A percentile compares a stretch with the other conserved stretches of the same genome.
phyloP scores from a whole-genome alignment of 352 stramenopile genomes.

The Phytophthora citricola region DNA sequence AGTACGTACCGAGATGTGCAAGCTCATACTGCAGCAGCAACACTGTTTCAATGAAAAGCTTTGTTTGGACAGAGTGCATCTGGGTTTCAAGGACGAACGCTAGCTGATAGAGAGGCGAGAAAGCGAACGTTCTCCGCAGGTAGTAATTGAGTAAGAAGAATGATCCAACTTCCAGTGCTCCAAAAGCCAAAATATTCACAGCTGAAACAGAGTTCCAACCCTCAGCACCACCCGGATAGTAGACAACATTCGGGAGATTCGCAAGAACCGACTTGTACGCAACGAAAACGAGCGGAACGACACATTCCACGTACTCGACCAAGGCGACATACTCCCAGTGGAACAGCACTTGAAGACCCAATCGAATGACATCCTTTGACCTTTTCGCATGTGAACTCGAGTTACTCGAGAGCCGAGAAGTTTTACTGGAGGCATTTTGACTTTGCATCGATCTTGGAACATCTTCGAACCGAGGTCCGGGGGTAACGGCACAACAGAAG shows the following conservation, averaged over 20 bases:
- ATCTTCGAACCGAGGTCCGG: not conserved
- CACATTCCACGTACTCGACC: slow-evolving; percentile 44
- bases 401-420: too few species aligned
- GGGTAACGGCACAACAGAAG: not conserved
- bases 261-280: slow-evolving; percentile 38
- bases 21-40: slow-evolving; percentile 21
- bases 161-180: slow-evolving; percentile 29
- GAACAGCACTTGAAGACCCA: slow-evolving; percentile 37
- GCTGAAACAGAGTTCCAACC: not conserved
- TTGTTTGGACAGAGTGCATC: slow-evolving; percentile 12
- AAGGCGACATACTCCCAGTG: slow-evolving; percentile 35
- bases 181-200: slow-evolving; percentile 28
- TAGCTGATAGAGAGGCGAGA: slow-evolving; percentile 38
- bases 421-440: too few species aligned
- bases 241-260: slow-evolving; percentile 37
- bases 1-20: slow-evolving; percentile 1
- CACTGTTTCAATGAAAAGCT: slow-evolving; percentile 8
- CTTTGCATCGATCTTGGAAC: not conserved
- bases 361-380: slow-evolving; percentile 1
- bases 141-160: slow-evolving; percentile 29
- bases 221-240: slow-evolving; percentile 24
- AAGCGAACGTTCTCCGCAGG: slow-evolving; percentile 31
- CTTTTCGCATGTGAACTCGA: not conserved
- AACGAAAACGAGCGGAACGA: slow-evolving; percentile 37
- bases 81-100: slow-evolving; percentile 48